Base-by-base conservation (phyloP, 176 grass and related monocot genomes). In the Areca catechu region DNA sequence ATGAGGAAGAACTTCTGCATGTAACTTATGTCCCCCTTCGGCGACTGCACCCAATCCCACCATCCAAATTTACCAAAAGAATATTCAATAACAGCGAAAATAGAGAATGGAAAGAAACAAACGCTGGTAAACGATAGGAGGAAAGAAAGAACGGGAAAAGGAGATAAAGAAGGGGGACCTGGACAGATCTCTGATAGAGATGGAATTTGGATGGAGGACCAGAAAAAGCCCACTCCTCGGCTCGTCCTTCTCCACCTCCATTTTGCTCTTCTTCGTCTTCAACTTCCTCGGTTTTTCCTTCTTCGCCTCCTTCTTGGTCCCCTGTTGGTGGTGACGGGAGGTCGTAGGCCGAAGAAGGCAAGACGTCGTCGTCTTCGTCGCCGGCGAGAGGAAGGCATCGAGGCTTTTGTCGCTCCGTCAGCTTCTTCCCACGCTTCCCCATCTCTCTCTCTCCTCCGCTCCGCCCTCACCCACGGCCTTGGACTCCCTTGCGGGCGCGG, bases 381-480 rank as follows among this genome's bases (percentile, higher is more conserved):
- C 67, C 22, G 51, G 48, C 61, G n/a, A 65, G 69, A 18, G 24
- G 23, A 15, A 66, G 74, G 19, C 62, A 55, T 50, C 74, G 77
- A 52, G 66, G 57, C 66, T 77, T 76, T 47, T 82, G 77, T 50
- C 74, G 61, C 20, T 82, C 86, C 56, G 63, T 71, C 21, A 85
- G 70, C 61, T 88, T 90, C 86, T 96, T 96, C 22, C 86, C 83
- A 59, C 79, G 81, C 72, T 96, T 90, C 17, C 92, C 92, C 86
- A 96, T 96, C 37, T 50, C 19, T 51, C 81, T 27, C 55, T 71
- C 22, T 48, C 57, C 75, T 21, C 30, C 75, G 15, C 66, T 30
- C 75, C 60, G 29, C 60, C 6, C 27, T 29, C 61, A 37, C 69
- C 76, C 57, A 24, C 64, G 37, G 54, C n/a, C n/a, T n/a, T n/a